These are phyloP conservation scores for Otatea glauca DNA, from an alignment of 176 grass and related monocot species.

Conservation along the genomic window DNA sequence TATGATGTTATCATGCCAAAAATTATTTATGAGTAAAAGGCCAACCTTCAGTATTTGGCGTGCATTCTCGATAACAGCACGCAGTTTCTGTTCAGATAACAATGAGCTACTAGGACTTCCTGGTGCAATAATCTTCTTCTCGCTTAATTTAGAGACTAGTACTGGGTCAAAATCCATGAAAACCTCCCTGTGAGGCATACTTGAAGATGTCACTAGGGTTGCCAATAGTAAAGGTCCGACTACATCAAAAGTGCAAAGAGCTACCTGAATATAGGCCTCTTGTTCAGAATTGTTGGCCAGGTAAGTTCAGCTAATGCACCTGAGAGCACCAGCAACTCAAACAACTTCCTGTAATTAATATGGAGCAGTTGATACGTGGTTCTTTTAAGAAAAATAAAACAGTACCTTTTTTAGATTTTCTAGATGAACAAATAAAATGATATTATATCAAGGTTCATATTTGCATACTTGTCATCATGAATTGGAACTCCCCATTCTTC, in stretches of 20 bases:
- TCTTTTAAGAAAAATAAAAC: constrained; percentile 10
- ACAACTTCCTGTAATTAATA: constrained; percentile 75
- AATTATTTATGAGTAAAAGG: not conserved
- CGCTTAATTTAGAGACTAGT: constrained; percentile 79
- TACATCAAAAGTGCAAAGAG: constrained; percentile 30
- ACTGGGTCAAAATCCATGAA: constrained; percentile 95
- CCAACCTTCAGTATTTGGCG: constrained; percentile 84
- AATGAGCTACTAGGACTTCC: constrained; percentile 75
- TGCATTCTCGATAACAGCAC: constrained; percentile 81
- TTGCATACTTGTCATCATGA: constrained; percentile 82
- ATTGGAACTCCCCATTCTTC: constrained; percentile 86
- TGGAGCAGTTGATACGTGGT: constrained; percentile 29
- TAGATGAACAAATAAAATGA: not conserved
- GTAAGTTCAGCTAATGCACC: constrained; percentile 91
- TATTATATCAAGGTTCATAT: not conserved
- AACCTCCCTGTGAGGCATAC: constrained; percentile 66
- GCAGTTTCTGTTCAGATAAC: constrained; percentile 87
- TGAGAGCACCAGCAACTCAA: constrained; percentile 91
- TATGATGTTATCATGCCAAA: not conserved
- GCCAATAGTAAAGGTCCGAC: constrained; percentile 26
- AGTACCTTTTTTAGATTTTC: not conserved
- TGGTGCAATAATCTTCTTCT: constrained; percentile 76
- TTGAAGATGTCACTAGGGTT: constrained; percentile 32
- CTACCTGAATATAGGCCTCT: constrained; percentile 87
- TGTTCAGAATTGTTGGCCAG: constrained; percentile 89